These are phyloP conservation scores for Russula olivacea DNA, from an alignment of 768 basidiomycete genomes.

Conservation along the genomic window DNA sequence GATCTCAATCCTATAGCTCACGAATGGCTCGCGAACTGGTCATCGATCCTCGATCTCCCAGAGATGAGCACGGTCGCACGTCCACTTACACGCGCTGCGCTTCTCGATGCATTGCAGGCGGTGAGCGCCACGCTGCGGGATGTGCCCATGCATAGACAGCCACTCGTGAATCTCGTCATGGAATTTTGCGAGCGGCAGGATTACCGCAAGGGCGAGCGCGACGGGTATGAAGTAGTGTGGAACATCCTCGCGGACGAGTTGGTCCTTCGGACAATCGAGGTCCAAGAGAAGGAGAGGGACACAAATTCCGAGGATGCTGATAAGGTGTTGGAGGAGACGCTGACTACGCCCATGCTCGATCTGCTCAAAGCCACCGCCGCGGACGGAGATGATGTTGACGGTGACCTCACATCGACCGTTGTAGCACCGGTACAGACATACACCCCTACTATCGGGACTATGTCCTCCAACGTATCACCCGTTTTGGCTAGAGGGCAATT, in stretches of 20 bases:
- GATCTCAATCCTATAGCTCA: conserved; percentile 66
- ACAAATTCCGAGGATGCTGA: conserved; percentile 22
- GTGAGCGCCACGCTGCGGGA: conserved; percentile 66
- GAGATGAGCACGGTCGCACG: conserved; percentile 31
- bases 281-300: conserved; percentile 41
- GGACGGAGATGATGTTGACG: conserved; percentile 12
- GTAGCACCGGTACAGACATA: background rate
- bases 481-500: conserved; percentile 53
- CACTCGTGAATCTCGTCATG: conserved; percentile 48
- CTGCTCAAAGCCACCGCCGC: conserved; percentile 18
- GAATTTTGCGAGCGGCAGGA: conserved; percentile 40
- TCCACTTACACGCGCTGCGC: conserved; percentile 48
- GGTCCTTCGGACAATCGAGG: conserved; percentile 30
- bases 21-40: conserved; percentile 68
- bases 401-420: conserved; percentile 18
- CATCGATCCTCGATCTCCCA: conserved; percentile 46
- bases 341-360: conserved; percentile 20
- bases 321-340: conserved; percentile 9
- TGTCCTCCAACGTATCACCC: conserved; percentile 41
- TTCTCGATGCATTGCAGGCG: conserved; percentile 50
- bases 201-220: conserved; percentile 14
- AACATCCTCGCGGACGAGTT: conserved; percentile 28
- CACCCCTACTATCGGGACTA: conserved; percentile 15
- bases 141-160: conserved; percentile 56
- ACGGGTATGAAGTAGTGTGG: conserved; percentile 26